Evolutionary conservation across 2,329 filamentous ascomycete species (phyloP).

Genomic region (Akanthomyces muscarius): DNA sequence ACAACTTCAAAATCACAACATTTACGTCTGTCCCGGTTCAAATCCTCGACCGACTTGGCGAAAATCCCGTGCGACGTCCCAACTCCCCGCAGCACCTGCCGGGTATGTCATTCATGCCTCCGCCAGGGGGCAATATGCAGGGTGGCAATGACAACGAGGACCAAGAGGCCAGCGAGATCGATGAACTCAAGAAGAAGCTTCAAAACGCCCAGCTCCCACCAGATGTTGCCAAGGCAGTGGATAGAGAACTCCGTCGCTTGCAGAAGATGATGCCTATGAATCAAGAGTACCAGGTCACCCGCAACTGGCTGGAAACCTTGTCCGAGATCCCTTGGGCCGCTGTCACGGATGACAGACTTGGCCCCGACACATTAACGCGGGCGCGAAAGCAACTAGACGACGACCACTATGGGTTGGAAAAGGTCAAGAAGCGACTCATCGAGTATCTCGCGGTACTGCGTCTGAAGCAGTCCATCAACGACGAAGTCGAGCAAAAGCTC

Average conservation of each 20-base stretch:
- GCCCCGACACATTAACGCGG: slow-evolving; percentile 69
- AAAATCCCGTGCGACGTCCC: slow-evolving; percentile 34
- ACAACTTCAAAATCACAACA: slow-evolving; percentile 79
- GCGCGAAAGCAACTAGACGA: slow-evolving; percentile 90
- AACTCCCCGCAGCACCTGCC: slow-evolving; percentile 37
- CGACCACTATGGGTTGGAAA: slow-evolving; percentile 93
- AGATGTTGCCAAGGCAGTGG: slow-evolving; percentile 86
- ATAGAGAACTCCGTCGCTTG: slow-evolving; percentile 80
- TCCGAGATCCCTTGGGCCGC: slow-evolving; percentile 91
- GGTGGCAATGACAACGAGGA: slow-evolving; percentile 57
- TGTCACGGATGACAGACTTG: slow-evolving; percentile 79
- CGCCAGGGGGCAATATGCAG: slow-evolving; percentile 32
- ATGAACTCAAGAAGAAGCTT: slow-evolving; percentile 85
- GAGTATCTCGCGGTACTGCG: slow-evolving; percentile 96
- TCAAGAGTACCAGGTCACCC: slow-evolving; percentile 89
- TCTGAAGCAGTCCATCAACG: slow-evolving; percentile 87
- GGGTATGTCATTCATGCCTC: slow-evolving; percentile 34
- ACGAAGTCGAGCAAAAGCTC: slow-evolving; percentile 76
- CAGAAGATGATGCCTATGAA: slow-evolving; percentile 96
- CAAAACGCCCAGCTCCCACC: slow-evolving; percentile 75
- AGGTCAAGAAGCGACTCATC: slow-evolving; percentile 92
- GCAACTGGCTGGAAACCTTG: slow-evolving; percentile 90
- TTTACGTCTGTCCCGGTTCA: slow-evolving; percentile 65
- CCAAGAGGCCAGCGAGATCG: slow-evolving; percentile 82
- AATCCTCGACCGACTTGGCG: slow-evolving; percentile 51